Evolutionary conservation across 139 green algal genomes (phyloP).

Genomic region (Asterochloris sp.): DNA sequence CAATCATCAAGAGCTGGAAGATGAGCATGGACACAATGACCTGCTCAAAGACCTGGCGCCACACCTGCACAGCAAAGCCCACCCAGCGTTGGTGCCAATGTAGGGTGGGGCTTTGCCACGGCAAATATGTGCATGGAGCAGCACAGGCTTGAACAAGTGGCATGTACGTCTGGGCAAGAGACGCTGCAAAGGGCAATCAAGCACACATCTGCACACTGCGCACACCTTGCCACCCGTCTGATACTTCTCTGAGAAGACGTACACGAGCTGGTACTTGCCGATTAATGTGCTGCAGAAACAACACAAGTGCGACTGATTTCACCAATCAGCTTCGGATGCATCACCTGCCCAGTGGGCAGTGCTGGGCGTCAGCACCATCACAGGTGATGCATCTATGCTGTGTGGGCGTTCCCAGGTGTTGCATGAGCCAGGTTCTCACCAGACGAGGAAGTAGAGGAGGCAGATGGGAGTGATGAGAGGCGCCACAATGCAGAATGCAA

Average conservation of each 20-base stretch:
- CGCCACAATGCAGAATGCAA: constrained; percentile 65
- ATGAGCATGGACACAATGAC: constrained; percentile 54
- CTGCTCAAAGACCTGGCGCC: constrained; percentile 55
- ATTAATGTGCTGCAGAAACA: neutral
- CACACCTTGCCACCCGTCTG: constrained; percentile 38
- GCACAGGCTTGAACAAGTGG: neutral
- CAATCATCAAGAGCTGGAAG: constrained; percentile 66
- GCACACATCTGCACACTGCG: neutral
- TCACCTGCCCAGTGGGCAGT: too few species aligned
- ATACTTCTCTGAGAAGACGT: constrained; percentile 30
- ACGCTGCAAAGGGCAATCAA: neutral
- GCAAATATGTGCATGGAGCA: neutral
- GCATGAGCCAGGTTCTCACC: constrained; percentile 13
- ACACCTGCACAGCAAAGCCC: constrained; percentile 22
- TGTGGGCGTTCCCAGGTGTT: too few species aligned
- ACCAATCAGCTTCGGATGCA: neutral
- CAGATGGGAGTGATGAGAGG: constrained; percentile 65
- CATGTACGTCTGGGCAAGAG: neutral
- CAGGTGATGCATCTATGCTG: too few species aligned
- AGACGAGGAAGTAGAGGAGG: constrained; percentile 68
- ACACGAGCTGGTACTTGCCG: constrained; percentile 41
- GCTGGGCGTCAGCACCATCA: neutral
- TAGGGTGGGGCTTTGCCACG: neutral
- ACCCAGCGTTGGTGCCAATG: neutral
- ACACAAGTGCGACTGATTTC: too few species aligned